Evolutionary conservation across 2,329 filamentous ascomycete genomes (phyloP), one percentile per base, ranked within the genome.

Genomic region (Neonectria sp.): DNA sequence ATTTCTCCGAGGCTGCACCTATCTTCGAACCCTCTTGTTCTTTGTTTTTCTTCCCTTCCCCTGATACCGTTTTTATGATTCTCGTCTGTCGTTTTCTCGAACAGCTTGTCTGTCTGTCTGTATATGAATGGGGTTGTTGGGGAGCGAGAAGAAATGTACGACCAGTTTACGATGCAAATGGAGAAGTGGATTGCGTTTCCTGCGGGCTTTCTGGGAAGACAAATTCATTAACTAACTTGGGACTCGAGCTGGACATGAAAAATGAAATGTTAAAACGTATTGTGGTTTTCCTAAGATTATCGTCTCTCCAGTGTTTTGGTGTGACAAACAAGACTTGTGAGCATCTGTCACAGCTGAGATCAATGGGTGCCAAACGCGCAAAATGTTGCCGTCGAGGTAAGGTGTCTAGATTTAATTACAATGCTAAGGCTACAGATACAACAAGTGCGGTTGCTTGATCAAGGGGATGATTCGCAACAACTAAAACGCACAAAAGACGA

Each of bases 401-500:
- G 33, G 55, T 31, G 45, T 59, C 46, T 45, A 59, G 55, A 55
- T 65, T 48, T 35, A 11, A 65, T 73, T 71, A 73, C 71, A 72
- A 74, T 59, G 35, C 63, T 69, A 74, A 60, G 58, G 66, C 51
- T 73, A 67, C 60, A 60, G 31, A 17, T 70, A 63, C 56, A 61
- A 65, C 56, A 63, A 48, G 27, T 55, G 68, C 29, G 21, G 31
- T 37, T 55, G 43, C 52, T 55, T 65, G 31, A 56, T 51, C 59
- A 66, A 48, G 53, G 57, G 53, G 51, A 35, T 68, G 67, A 61
- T 74, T 67, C 65, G 68, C 67, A 67, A 71, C 73, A 73, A 63
- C n/a, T 46, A 55, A 60, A 65, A 35, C 53, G 29, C 24, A 65
- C 24, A 31, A 49, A 7, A 55, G 35, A 65, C 45, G 24, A 59